phyloP scores from a whole-genome alignment of 441 rosid genomes.

The Populus trichocarpa region DNA sequence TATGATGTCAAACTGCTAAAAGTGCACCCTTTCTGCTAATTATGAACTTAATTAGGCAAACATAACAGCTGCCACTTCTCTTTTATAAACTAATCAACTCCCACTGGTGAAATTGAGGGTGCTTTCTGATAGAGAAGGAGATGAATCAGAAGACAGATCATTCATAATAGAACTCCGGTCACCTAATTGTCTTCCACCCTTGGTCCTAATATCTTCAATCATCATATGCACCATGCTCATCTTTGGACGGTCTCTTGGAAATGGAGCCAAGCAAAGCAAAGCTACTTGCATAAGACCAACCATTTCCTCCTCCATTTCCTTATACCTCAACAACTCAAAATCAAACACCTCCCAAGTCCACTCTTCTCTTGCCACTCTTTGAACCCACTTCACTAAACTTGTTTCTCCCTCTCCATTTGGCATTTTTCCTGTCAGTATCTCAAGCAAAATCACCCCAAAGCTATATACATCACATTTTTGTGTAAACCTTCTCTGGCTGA shows the following conservation, averaged over 20 bases:
- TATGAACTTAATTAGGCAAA: not conserved
- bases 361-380: slow-evolving; percentile 26
- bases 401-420: slow-evolving; percentile 37
- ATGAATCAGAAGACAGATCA: slow-evolving; percentile 36
- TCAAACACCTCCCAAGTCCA: slow-evolving; percentile 48
- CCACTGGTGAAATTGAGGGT: slow-evolving; percentile 5
- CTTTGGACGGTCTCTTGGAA: slow-evolving; percentile 42
- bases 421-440: slow-evolving; percentile 44
- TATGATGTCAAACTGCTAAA: not conserved
- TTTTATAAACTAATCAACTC: not conserved
- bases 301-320: slow-evolving; percentile 40
- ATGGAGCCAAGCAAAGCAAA: slow-evolving; percentile 39
- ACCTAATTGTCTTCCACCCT: slow-evolving; percentile 13
- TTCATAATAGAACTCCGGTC: slow-evolving; percentile 21
- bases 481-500: slow-evolving; percentile 16
- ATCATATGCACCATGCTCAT: slow-evolving; percentile 34
- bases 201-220: slow-evolving; percentile 37
- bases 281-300: slow-evolving; percentile 40
- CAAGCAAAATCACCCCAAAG: slow-evolving; percentile 43
- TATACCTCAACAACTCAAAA: slow-evolving; percentile 39
- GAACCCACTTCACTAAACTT: slow-evolving; percentile 39
- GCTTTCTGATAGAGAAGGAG: slow-evolving; percentile 32
- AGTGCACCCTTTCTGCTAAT: not conserved
- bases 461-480: slow-evolving; percentile 45
- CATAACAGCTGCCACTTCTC: not conserved